Evolutionary conservation across 2,329 filamentous ascomycete species (phyloP), one percentile per base, ranked within the genome.

Genomic region (Zarea fungicola): DNA sequence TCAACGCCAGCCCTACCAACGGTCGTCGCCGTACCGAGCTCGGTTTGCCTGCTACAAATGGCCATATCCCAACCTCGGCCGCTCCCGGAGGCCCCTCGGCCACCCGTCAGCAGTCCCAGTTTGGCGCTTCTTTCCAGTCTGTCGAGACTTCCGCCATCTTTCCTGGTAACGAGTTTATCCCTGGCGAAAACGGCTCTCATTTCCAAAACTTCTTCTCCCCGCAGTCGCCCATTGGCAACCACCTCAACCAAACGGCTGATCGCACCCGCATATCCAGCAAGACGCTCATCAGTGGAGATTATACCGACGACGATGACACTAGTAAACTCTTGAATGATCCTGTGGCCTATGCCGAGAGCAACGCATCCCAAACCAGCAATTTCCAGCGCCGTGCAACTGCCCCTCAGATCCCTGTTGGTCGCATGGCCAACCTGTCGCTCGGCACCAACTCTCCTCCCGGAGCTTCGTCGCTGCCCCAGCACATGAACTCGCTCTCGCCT

Each of bases 221-320:
- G 1, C 84, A 86, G 56, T 89, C 85, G 6, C 85, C 85, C 1
- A 83, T 89, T 48, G 83, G 81, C 35, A 85, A 83, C 60, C 80
- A 85, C 46, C 72, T 85, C n/a, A 40, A 40, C 31, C 22, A 44
- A 4, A 32, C 31, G 16, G 72, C 73, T n/a, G 82, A 84, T 52
- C 73, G 76, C 42, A 68, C 73, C 14, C 75, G 80, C 49, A 73
- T 80, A 31, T 78, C 80, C 3, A 84, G 86, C 56, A 89, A 89
- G 65, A 79, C 81, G 3, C 71, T 89, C 43, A 90, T 90, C 65
- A 84, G 80, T 55, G 80, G 85, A 57, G 81, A 87, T 59, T 63
- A 62, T 19, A 76, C 77, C 14, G 81, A 79, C 23, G 78, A 82
- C 42, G 85, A 89, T 42, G 86, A 89, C 61, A 87, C 85, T 2